Percentiles rank a stretch among this genome's conserved stretches.
These are phyloP conservation scores for Ensete glaucum DNA, from an alignment of 176 grass and related monocot species.

Conservation along the genomic window DNA sequence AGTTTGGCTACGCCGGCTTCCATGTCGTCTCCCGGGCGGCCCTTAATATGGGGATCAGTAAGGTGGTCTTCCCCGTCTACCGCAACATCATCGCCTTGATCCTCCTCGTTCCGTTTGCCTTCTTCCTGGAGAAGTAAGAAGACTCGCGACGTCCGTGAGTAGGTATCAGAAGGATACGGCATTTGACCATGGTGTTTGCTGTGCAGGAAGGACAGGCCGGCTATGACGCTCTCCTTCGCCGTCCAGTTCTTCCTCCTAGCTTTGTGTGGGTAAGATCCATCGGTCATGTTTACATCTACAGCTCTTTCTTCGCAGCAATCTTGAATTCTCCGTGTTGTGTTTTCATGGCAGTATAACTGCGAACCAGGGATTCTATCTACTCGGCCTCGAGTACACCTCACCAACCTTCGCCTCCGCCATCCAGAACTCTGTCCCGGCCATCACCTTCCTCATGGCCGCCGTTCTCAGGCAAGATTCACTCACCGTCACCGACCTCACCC, in stretches of 20 bases:
- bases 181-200: not conserved
- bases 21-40: slow-evolving; percentile 86
- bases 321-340: not conserved
- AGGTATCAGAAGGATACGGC: too few relatives aligned
- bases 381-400: slow-evolving; percentile 85
- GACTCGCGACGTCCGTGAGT: too few relatives aligned
- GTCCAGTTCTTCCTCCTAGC: slow-evolving; percentile 95
- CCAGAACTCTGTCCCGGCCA: slow-evolving; percentile 93
- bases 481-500: not conserved
- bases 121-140: slow-evolving; percentile 85
- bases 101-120: slow-evolving; percentile 87
- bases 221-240: slow-evolving; percentile 47
- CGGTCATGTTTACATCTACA: not conserved
- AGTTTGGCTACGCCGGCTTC: slow-evolving; percentile 97
- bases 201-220: slow-evolving; percentile 78
- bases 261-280: slow-evolving; percentile 49
- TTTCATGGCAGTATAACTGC: slow-evolving; percentile 52
- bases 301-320: too few relatives aligned
- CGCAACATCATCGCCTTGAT: slow-evolving; percentile 93
- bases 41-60: slow-evolving; percentile 98
- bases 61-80: slow-evolving; percentile 95
- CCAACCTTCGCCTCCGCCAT: slow-evolving; percentile 95
- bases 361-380: slow-evolving; percentile 94
- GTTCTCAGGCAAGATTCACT: slow-evolving; percentile 32
- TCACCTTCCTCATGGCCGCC: slow-evolving; percentile 97